Conservation (phyloP, 495 filamentous ascomycete species). For the Penicillium chermesinum region DNA sequence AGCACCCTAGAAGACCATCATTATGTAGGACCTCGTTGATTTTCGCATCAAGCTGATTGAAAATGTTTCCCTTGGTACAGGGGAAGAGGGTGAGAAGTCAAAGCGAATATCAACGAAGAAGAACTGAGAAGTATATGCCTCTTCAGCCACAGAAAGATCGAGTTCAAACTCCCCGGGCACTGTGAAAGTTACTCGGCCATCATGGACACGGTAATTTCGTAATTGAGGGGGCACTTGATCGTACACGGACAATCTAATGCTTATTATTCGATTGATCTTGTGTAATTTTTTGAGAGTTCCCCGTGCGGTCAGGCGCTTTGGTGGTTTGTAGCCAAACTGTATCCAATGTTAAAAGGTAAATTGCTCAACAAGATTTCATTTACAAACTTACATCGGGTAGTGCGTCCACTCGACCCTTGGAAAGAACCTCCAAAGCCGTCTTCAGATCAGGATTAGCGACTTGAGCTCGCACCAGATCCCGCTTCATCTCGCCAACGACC, state of each 20-base stretch:
- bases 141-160: conserved; percentile 80
- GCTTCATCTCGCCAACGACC: conserved; percentile 63
- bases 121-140: conserved; percentile 73
- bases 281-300: conserved; percentile 63
- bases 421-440: conserved; percentile 80
- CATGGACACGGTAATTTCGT: conserved; percentile 63
- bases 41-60: conserved; percentile 59
- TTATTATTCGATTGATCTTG: conserved; percentile 77
- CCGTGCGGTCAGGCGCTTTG: conserved; percentile 59
- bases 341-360: neutral
- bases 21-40: conserved; percentile 62
- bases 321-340: conserved; percentile 73
- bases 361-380: neutral
- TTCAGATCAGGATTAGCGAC: conserved; percentile 84
- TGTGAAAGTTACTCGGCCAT: conserved; percentile 80
- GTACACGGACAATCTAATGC: conserved; percentile 71
- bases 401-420: conserved; percentile 65
- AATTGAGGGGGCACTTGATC: conserved; percentile 69
- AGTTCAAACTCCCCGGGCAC: conserved; percentile 86
- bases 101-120: conserved; percentile 92
- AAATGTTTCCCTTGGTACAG: conserved; percentile 53
- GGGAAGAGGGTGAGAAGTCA: conserved; percentile 64
- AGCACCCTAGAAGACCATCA: conserved; percentile 70
- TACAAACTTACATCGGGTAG: conserved; percentile 63
- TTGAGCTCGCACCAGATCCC: conserved; percentile 55